Evolutionary conservation across 805 yeast genomes (phyloP).

Genomic region (Geotrichum ghanense): DNA sequence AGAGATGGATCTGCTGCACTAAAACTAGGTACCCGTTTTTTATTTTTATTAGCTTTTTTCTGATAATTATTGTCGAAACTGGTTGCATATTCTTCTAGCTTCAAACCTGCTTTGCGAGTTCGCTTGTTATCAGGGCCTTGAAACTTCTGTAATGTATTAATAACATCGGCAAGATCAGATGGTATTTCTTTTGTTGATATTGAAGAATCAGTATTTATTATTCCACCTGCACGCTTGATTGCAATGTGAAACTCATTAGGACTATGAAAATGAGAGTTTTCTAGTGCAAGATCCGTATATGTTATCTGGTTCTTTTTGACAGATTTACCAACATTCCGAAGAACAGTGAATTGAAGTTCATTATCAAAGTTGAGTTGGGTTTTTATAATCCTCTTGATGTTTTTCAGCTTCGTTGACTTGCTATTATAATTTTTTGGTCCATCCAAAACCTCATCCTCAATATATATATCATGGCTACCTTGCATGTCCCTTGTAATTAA

Average conservation of each 20-base stretch:
- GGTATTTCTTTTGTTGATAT: background rate
- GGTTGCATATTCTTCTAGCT: background rate
- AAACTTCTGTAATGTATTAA: background rate
- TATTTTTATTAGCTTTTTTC: background rate
- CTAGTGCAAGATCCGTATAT: background rate
- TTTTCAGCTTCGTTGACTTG: background rate
- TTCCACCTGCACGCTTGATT: background rate
- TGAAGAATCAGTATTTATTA: background rate
- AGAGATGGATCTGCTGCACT: background rate
- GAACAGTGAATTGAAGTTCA: background rate
- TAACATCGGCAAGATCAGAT: background rate
- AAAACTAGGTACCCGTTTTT: background rate
- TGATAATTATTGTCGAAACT: background rate
- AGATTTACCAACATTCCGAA: background rate
- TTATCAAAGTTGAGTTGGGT: background rate
- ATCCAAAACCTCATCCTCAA: background rate
- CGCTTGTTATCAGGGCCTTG: background rate
- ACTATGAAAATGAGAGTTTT: background rate
- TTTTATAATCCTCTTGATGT: background rate
- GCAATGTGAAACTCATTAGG: background rate
- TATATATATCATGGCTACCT: background rate
- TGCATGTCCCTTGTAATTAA: background rate
- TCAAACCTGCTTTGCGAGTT: background rate
- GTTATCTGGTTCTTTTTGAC: background rate
- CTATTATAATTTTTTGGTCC: no score